phyloP scores from a whole-genome alignment of 1,284 basidiomycete species.

The Peniophora sp. region DNA sequence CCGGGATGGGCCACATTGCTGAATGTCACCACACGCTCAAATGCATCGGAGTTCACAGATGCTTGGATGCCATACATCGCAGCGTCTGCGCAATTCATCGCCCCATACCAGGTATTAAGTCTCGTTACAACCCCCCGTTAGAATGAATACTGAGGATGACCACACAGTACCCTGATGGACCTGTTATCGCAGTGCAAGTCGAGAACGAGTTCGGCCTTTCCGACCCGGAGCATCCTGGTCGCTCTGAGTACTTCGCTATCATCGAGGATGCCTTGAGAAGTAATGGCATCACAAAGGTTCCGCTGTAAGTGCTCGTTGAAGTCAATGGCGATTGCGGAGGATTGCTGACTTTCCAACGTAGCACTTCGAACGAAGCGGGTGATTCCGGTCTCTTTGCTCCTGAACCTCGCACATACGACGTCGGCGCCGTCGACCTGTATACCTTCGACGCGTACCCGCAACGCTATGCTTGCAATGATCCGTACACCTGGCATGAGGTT shows the following conservation, averaged over 20 bases:
- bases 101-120: conserved; percentile 30
- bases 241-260: conserved; percentile 28
- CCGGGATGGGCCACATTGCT: conserved; percentile 41
- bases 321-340: background rate
- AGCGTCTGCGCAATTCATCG: conserved; percentile 29
- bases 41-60: conserved; percentile 30
- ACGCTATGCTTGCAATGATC: background rate
- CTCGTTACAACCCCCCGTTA: background rate
- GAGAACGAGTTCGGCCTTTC: conserved; percentile 40
- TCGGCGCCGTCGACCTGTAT: background rate
- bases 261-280: conserved; percentile 29
- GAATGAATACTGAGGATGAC: background rate
- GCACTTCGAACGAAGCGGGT: conserved; percentile 31
- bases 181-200: conserved; percentile 40
- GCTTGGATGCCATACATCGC: conserved; percentile 40
- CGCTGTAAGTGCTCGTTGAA: conserved; percentile 11
- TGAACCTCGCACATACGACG: conserved; percentile 4
- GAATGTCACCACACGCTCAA: conserved; percentile 33
- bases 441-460: background rate
- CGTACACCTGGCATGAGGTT: background rate
- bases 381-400: conserved; percentile 12
- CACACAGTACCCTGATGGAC: conserved; percentile 33
- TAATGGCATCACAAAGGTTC: conserved; percentile 34
- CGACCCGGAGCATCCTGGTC: conserved; percentile 14
- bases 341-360: conserved; percentile 9